Conservation (phyloP, 225 moss, liverwort and hornwort genomes). For the Neckera pumila region DNA sequence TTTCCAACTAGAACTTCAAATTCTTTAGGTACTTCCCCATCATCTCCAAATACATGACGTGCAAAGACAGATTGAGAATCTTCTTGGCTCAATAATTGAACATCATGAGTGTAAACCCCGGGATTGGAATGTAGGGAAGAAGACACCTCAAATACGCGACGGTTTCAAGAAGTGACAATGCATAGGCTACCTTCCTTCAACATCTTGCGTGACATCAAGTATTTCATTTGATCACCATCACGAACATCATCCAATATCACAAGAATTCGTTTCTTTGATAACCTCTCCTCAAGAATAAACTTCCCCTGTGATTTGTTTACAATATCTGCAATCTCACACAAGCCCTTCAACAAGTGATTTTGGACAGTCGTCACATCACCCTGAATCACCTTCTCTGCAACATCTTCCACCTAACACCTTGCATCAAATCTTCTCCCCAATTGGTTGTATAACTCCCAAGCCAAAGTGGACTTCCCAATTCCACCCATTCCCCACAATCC, state of each 20-base stretch:
- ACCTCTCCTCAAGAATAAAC: background rate
- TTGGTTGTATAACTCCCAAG: background rate
- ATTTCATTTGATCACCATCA: background rate
- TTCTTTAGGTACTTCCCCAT: too few relatives aligned
- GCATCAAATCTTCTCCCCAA: background rate
- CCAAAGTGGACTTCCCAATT: background rate
- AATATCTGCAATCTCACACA: background rate
- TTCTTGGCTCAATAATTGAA: too few relatives aligned
- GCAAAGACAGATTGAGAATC: too few relatives aligned
- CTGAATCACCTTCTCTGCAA: background rate
- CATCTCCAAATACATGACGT: too few relatives aligned
- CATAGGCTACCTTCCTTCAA: too few relatives aligned
- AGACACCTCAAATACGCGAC: too few relatives aligned
- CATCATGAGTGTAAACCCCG: too few relatives aligned
- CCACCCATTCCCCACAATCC: background rate
- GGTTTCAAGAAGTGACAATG: too few relatives aligned
- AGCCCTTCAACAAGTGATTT: background rate
- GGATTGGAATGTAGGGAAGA: too few relatives aligned
- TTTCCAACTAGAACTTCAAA: too few relatives aligned
- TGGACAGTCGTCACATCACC: background rate
- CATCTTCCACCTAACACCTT: background rate
- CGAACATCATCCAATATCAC: background rate
- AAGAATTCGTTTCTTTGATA: background rate
- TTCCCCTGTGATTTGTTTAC: background rate
- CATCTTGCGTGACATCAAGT: background rate